A percentile compares a stretch with the other conserved stretches of the same genome.
Conservation (phyloP, 805 yeast genomes). For the Saccharomyces paradoxus region DNA sequence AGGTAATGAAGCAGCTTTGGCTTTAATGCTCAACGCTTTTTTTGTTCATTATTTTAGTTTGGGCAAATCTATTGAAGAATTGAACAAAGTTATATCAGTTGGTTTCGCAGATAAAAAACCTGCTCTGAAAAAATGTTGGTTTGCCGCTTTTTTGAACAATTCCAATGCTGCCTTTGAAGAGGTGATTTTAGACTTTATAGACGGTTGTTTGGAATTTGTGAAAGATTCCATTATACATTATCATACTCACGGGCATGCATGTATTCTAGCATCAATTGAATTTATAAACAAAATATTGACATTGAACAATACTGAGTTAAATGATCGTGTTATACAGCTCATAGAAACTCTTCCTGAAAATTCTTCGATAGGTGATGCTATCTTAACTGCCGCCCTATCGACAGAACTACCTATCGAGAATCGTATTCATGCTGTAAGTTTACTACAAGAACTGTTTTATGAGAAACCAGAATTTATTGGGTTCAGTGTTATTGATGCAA, state of each 20-base stretch:
- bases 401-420: conserved; percentile 29
- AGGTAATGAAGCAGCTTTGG: conserved; percentile 58
- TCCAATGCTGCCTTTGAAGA: conserved; percentile 33
- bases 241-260: conserved; percentile 36
- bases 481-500: conserved; percentile 36
- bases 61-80: conserved; percentile 18
- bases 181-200: conserved; percentile 21
- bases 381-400: conserved; percentile 43
- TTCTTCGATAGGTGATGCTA: conserved; percentile 36
- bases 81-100: conserved; percentile 33
- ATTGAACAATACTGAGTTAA: conserved; percentile 1
- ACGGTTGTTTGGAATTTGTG: conserved; percentile 24
- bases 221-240: conserved; percentile 30
- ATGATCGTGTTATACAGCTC: conserved; percentile 6
- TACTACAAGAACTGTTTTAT: conserved; percentile 30
- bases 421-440: conserved; percentile 30
- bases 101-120: conserved; percentile 64
- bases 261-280: conserved; percentile 19
- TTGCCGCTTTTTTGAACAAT: conserved; percentile 32
- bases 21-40: conserved; percentile 41
- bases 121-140: conserved; percentile 63
- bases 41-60: conserved; percentile 36
- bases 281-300: conserved; percentile 14
- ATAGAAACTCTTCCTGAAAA: conserved; percentile 10
- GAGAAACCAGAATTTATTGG: conserved; percentile 36